Evolutionary conservation across 805 yeast genomes (phyloP), one percentile per base, ranked within the genome.

Genomic region (Cyberlindnera amylophila): DNA sequence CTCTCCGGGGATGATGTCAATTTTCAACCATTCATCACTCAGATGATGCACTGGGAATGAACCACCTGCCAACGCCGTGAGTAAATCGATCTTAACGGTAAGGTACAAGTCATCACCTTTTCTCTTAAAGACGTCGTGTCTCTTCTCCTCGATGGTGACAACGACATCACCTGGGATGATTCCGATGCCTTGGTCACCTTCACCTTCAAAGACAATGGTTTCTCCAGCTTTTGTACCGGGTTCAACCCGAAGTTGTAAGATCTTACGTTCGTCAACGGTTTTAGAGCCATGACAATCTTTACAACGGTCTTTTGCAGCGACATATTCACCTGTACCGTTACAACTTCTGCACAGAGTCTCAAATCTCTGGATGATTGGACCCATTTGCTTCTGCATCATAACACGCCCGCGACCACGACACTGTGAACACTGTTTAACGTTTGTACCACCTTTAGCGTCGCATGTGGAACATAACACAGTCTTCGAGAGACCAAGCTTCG

Each of bases 81-180:
- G 57, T 44, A 80, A 59, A 52, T 75, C 79, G 26, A 80, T 67
- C 35, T 70, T 66, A 31, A 66, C 64, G 24, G 64, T 70, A 54
- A 69, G 57, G 41, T 65, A 64, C 37, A 80, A 58, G 50, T 77
- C 76, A 29, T 71, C 57, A 28, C 62, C 70, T 36, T 59, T 63
- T 46, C 83, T 64, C 12, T 65, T 65, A 42, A 75, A 70, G 15
- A 47, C 51, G 4, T 55, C 52, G 36, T 66, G 62, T 6, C 43
- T 46, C 11, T 46, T 42, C 50, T 74, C 72, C 30, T 68, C 67
- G 18, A 83, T 58, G 2, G 73, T 75, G 9, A 83, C 71, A 3
- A 81, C 63, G 6, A 83, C 82, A 57, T 83, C 86, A 2, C 90
- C 90, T 0, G 89, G 84, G 3, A 73, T 62, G 3, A 77, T 63